Evolutionary conservation across 306 rosid genomes (phyloP).

Genomic region (Biancaea sappan): DNA sequence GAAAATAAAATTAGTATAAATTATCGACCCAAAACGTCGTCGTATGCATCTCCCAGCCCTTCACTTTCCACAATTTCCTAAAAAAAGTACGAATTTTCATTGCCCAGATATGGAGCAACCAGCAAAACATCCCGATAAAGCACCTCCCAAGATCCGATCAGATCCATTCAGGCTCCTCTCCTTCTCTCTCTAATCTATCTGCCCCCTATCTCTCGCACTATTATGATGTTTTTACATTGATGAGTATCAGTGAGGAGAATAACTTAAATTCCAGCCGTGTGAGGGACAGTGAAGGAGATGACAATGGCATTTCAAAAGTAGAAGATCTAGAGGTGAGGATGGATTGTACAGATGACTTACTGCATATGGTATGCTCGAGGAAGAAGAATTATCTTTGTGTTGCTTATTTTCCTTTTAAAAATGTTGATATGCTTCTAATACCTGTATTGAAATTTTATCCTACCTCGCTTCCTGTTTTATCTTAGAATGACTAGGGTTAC

Average conservation of each 20-base stretch:
- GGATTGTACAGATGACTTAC: conserved; percentile 94
- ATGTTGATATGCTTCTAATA: conserved; percentile 9
- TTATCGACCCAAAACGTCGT: conserved; percentile 27
- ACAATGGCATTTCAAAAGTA: conserved; percentile 41
- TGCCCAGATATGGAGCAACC: conserved; percentile 28
- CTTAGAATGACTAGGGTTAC: too few relatives aligned
- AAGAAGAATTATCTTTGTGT: conserved; percentile 1
- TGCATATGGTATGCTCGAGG: conserved; percentile 79
- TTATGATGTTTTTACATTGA: conserved; percentile 49
- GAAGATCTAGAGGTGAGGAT: conserved; percentile 80
- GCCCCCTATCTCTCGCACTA: not conserved
- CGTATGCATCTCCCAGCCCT: not conserved
- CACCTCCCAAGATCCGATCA: conserved; percentile 80
- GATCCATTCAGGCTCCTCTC: conserved; percentile 46
- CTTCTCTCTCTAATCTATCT: not conserved
- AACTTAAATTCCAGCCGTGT: conserved; percentile 43
- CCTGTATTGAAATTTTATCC: not conserved
- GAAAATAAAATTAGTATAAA: not conserved
- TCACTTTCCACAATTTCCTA: conserved; percentile 24
- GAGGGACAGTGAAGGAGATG: conserved; percentile 57
- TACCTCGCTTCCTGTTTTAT: not conserved
- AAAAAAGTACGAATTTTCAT: not conserved
- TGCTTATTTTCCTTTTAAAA: conserved; percentile 8
- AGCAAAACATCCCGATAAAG: conserved; percentile 41
- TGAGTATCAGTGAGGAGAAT: conserved; percentile 43